Base-by-base conservation (phyloP, 352 stramenopile species). In the Phytophthora pluvialis region DNA sequence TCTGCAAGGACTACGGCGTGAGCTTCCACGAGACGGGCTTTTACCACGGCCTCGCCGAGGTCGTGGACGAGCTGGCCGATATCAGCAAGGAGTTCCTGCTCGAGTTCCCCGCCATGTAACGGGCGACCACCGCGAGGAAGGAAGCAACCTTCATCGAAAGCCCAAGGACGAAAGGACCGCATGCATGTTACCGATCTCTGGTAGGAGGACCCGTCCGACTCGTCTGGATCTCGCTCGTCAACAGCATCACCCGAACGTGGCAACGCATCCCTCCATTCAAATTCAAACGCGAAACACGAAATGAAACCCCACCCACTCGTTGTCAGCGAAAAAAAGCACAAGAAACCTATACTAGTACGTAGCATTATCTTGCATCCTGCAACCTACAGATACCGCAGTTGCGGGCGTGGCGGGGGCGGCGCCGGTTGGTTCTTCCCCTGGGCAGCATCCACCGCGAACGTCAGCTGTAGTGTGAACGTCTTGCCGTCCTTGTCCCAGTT, bases 91-190 rank as follows among this genome's bases (percentile, higher is more conserved):
- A 99, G 64, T 99, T 99, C 66, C 74, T 99, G 55, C 87, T 89
- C 53, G 95, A 99, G 51, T 99, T 99, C 75, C 97, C 97, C 26
- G 97, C 97, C 50, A 99, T 99, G 97, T 99, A 98, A 98, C 57
- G 26, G 49, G 21, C 15, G 13, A 38, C 29, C 42, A 28, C 5
- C 18, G 32, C 21, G 18, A 35, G 35, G 16, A 54, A 43, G 25
- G 40, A 49, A 49, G 35, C 42, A 48, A 48, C 31, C 21, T 18
- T 48, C 42, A 32, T 21, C 16, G 47, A 49, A 43, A 43, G 26
- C 43, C 47, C 47, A 51, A 61, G 29, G 49, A 55, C 29, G 35
- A 48, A 52, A 61, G 49, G 25, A 69, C 44, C 45, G 46, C 47
- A 59, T 67, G 58, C 56, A 71, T 67, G 47, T 66, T 58, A 55